A percentile compares a stretch with the other conserved stretches of the same genome.
Evolutionary conservation across 371 early-diverging fungal genomes (phyloP).

Genomic region (Fennellomyces sp.): DNA sequence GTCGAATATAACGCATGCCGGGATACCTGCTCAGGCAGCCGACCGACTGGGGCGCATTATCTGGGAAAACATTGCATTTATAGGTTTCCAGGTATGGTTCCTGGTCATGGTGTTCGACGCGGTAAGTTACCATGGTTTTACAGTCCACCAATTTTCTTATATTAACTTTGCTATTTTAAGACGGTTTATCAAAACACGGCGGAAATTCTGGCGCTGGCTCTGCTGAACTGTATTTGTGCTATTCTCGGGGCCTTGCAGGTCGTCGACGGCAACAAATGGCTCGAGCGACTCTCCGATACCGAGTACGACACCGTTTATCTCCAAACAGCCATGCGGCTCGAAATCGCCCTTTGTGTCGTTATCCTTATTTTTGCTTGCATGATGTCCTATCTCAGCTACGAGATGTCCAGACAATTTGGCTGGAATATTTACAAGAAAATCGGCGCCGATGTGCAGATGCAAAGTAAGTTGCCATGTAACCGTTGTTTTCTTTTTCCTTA

Average conservation of each 20-base stretch:
- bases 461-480: slow-evolving; percentile 34
- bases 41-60: slow-evolving; percentile 38
- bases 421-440: slow-evolving; percentile 49
- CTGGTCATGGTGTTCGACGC: slow-evolving; percentile 51
- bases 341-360: slow-evolving; percentile 39
- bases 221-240: slow-evolving; percentile 47
- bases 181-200: slow-evolving; percentile 49
- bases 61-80: slow-evolving; percentile 47
- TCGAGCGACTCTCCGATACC: slow-evolving; percentile 21
- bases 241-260: slow-evolving; percentile 47
- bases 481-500: neutral
- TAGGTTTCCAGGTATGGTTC: slow-evolving; percentile 45
- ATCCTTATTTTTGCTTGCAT: slow-evolving; percentile 34
- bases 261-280: slow-evolving; percentile 49
- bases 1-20: slow-evolving; percentile 10
- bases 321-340: slow-evolving; percentile 38
- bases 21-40: slow-evolving; percentile 26
- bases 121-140: slow-evolving; percentile 34
- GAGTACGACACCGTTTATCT: slow-evolving; percentile 22
- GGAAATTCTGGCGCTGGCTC: slow-evolving; percentile 42
- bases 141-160: neutral
- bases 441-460: slow-evolving; percentile 38
- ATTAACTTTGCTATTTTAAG: slow-evolving; percentile 12
- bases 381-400: slow-evolving; percentile 34
- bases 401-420: slow-evolving; percentile 40